Evolutionary conservation across 2,329 filamentous ascomycete species (phyloP), one percentile per base, ranked within the genome.

Genomic region (Trichoderma sp.): DNA sequence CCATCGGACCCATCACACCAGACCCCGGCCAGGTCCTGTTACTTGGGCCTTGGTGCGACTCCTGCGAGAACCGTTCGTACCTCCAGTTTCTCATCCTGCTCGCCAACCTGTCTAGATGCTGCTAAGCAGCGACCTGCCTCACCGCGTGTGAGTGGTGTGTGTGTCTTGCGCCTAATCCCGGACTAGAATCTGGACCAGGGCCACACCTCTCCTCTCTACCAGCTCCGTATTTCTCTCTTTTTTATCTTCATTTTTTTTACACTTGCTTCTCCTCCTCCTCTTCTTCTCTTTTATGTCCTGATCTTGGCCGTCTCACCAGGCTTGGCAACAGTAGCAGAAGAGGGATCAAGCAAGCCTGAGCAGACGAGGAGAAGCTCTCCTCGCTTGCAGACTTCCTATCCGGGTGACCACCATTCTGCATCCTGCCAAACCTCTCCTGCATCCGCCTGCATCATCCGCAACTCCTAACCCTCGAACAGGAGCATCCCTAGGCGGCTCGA

Each of bases 1-100:
- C 67, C 69, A 71, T 66, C 69, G 68, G 70, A 68, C 71, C 72
- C 79, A 78, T 75, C 78, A 76, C 73, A 68, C 69, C 78, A 76
- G 73, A 70, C 69, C 69, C 69, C 59, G 56, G 59, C 58, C 69
- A 43, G 66, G 66, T 72, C 64, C 66, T 70, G 64, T 68, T 68
- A 32, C 54, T 52, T 55, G n/a, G n/a, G 7, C 6, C 39, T 8
- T 43, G 21, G 46, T 49, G 21, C 46, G 13, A 49, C 46, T 49
- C 11, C 46, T 49, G 21, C n/a, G 18, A 43, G 39, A 43, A 24
- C n/a, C 21, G 37, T 51, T 54, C 51, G 51, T 54, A 58, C 52
- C 52, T 66, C 39, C 14, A 54, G 21, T 24, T 54, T 65, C 65
- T 59, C 34, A 10, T 59, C 65, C 54, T 60, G 52, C 43, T 66